Evolutionary conservation across 2,329 filamentous ascomycete species (phyloP).

Genomic region (Ophiostoma ips): DNA sequence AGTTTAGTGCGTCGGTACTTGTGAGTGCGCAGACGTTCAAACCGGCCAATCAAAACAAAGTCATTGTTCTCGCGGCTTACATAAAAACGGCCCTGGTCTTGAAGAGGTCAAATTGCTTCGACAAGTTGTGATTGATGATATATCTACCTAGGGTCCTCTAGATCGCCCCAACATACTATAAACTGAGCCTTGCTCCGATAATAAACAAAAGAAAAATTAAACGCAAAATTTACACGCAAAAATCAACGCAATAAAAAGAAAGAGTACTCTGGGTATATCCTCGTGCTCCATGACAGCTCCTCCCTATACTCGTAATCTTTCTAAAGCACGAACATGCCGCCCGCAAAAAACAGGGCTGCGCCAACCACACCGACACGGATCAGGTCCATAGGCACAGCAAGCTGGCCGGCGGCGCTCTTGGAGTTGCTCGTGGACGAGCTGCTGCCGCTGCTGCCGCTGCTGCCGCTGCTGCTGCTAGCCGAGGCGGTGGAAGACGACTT

Average conservation of each 20-base stretch:
- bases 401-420: slow-evolving; percentile 2
- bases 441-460: neutral
- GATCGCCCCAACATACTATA: no score
- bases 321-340: slow-evolving; percentile 8
- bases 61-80: neutral
- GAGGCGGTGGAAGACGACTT: neutral
- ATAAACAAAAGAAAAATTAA: no score
- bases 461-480: neutral
- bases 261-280: neutral
- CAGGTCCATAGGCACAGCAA: slow-evolving; percentile 6
- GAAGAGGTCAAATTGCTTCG: no score
- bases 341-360: slow-evolving; percentile 6
- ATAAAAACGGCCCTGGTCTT: neutral
- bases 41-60: neutral
- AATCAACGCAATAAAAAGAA: neutral
- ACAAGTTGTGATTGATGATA: no score
- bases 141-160: no score
- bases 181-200: no score
- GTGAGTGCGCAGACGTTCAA: neutral
- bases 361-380: slow-evolving; percentile 4
- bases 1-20: neutral
- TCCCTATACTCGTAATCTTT: neutral
- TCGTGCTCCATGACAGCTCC: no score
- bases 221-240: neutral
- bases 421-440: neutral